Conservation (phyloP, 257 asterid genomes). For the Catharanthus roseus region DNA sequence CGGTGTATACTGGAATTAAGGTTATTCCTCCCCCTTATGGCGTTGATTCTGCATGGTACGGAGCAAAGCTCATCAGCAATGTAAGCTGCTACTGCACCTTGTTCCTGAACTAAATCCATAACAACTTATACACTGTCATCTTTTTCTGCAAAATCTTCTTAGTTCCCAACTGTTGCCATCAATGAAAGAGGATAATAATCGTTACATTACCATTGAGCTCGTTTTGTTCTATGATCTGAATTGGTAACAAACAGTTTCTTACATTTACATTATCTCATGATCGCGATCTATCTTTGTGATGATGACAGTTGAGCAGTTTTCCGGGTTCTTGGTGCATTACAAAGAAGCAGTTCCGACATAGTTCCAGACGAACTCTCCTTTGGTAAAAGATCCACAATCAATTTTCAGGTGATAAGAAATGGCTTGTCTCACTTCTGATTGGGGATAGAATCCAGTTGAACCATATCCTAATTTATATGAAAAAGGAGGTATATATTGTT, state of each 20-base stretch:
- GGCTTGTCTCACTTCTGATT: background rate
- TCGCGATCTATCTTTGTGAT: background rate
- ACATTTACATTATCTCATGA: background rate
- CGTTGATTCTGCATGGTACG: constrained; percentile 86
- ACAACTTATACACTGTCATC: background rate
- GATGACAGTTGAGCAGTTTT: constrained; percentile 69
- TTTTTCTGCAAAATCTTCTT: background rate
- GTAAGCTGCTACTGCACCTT: constrained; percentile 42
- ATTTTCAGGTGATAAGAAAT: background rate
- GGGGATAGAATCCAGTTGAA: background rate
- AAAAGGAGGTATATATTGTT: background rate
- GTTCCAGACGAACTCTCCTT: constrained; percentile 48
- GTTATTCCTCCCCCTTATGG: constrained; percentile 88
- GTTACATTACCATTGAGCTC: background rate
- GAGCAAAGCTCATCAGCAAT: constrained; percentile 88
- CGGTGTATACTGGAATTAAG: constrained; percentile 52
- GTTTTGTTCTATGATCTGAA: background rate
- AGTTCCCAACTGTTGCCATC: background rate
- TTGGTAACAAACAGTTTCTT: background rate
- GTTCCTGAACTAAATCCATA: background rate
- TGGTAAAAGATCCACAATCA: constrained; percentile 34
- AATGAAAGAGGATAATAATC: background rate
- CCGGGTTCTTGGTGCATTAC: constrained; percentile 72
- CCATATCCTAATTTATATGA: background rate
- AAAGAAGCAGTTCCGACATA: constrained; percentile 55